Evolutionary conservation across 208 protist species (phyloP), one percentile per base, ranked within the genome.

Genomic region (Trypanosoma brucei): DNA sequence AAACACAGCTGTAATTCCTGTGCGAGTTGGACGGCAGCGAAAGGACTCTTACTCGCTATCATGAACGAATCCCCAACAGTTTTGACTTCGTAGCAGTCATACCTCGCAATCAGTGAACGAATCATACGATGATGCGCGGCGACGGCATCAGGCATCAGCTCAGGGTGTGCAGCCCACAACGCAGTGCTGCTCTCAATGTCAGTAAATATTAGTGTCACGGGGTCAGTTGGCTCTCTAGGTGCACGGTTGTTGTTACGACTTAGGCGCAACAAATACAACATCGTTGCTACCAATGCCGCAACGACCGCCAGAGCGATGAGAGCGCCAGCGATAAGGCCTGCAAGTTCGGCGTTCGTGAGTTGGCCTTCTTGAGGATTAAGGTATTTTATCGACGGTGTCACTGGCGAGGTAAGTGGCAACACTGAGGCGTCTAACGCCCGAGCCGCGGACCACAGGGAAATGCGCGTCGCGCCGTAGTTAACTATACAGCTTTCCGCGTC

Each of bases 181-280:
- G 22, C 22, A 22, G 22, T 22, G 22, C 22, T 22, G 22, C 22
- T 22, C 22, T 22, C 22, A 22, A 22, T 22, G 22, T 22, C 22
- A 22, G 22, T 88, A 65, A 88, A 88, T 40, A 88, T 22, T 3
- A 91, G 69, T 14, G 82, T 81, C 33, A 85, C 69, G 36, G 75
- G 76, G 3, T 65, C 60, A 6, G 36, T 7, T 13, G 14, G 22
- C 22, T 77, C 60, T 64, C 74, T 83, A n/a, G 72, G 81, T 5
- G 78, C 78, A 44, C 60, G 45, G 46, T 61, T 39, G 67, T 79
- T 82, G 67, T 80, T 45, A 31, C 75, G 72, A 8, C 44, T 48
- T 8, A 8, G 44, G 14, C 44, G 44, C 8, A 48, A 14, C 9
- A 48, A 14, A 48, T 48, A 48, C 9, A n/a, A 48, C 44, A 48